Base-by-base conservation (phyloP, 2,329 filamentous ascomycete species). In the Sporothrix protearum region DNA sequence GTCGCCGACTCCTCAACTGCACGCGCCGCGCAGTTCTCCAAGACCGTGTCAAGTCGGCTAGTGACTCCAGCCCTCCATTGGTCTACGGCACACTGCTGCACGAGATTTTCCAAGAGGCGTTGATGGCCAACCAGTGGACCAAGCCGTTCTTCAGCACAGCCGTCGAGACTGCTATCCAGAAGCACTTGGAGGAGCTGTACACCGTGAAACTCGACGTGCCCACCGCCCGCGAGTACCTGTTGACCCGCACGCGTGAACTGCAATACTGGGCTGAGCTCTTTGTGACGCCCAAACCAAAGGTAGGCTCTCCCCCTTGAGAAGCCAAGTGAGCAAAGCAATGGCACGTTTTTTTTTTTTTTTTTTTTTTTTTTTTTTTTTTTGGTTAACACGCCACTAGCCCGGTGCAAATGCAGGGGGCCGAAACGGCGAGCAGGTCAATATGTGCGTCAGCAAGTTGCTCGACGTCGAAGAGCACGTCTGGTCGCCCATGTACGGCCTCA, bases 381-480 rank as follows among this genome's bases (percentile, higher is more conserved):
- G 5, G n/a, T 36, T n/a, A 53, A 59, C 30, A 3, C 16, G 6
- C 5, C 12, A 9, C 0, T n/a, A 59, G 86, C 77, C 85, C 4
- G 88, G 91, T 75, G 94, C 93, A 2, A 79, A 93, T 53, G 91
- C 96, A 30, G 91, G 93, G 75, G 93, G 94, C 75, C 88, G 92
- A 63, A 91, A 94, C 77, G 91, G 91, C 53, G 88, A 91, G 69
- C 91, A 90, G 75, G 88, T 91, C 12, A 91, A 86, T 71, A 90
- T 98, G 86, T 94, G 92, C 76, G 90, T 99, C 76, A 96, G 91
- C 77, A 99, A 98, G 78, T 84, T 99, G 36, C 89, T 99, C 16
- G 96, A 98, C 78, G 92, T 99, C 10, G 96, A 99, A 79, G 96
- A 99, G 80, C 96, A 98, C 78, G 90, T 99, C 36, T 99, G 96